phyloP scores from a whole-genome alignment of 768 basidiomycete genomes.

The Suillus subaureus region DNA sequence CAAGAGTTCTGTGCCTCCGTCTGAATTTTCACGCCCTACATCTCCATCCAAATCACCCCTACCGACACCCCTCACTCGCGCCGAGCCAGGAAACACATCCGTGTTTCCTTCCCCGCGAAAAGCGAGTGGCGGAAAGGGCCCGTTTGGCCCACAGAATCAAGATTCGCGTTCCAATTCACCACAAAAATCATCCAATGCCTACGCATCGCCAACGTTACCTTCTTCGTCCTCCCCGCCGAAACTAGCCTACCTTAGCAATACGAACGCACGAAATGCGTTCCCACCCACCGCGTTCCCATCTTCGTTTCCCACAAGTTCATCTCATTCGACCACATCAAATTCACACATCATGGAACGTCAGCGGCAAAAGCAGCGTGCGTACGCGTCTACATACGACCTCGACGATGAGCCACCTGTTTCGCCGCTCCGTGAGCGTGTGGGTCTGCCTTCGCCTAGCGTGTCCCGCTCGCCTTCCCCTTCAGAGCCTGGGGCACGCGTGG shows the following conservation, averaged over 20 bases:
- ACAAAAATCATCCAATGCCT: background rate
- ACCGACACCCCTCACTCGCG: background rate
- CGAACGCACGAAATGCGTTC: slow-evolving; percentile 2
- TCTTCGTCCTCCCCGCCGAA: slow-evolving; percentile 15
- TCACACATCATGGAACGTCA: slow-evolving; percentile 8
- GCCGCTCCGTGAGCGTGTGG: slow-evolving; percentile 20
- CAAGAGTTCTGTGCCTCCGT: slow-evolving; percentile 1
- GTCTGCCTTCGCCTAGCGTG: background rate
- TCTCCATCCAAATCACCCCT: slow-evolving; percentile 7
- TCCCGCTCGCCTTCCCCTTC: slow-evolving; percentile 5
- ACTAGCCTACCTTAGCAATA: slow-evolving; percentile 5
- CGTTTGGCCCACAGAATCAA: background rate
- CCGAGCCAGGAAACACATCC: background rate
- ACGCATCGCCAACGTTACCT: slow-evolving; percentile 24
- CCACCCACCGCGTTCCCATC: slow-evolving; percentile 3
- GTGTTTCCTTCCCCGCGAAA: background rate
- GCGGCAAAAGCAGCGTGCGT: slow-evolving; percentile 9
- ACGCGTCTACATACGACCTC: slow-evolving; percentile 2
- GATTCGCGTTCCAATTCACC: background rate
- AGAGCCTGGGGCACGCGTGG: background rate
- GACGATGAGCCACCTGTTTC: slow-evolving; percentile 41
- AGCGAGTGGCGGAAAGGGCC: background rate
- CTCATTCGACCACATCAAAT: background rate
- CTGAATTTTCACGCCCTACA: slow-evolving; percentile 10
- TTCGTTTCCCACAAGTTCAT: background rate